Conservation (phyloP, 2,329 filamentous ascomycete genomes). For the Fusarium sublunatum region DNA sequence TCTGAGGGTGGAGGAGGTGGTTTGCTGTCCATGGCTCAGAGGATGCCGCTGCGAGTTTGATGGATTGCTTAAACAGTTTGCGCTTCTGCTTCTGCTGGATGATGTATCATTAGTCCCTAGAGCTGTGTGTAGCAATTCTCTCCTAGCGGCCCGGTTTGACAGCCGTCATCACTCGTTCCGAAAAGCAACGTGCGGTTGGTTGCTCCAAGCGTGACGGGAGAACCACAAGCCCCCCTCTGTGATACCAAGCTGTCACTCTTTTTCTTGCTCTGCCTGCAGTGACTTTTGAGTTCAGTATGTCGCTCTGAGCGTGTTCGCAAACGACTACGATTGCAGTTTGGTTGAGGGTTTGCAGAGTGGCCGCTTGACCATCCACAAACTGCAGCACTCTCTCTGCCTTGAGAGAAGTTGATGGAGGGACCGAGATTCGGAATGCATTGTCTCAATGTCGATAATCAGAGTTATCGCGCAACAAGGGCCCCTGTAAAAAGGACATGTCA, state of each 20-base stretch:
- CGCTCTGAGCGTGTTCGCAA: background rate
- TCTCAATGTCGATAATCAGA: background rate
- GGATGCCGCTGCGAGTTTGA: background rate
- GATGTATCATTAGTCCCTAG: constrained; percentile 2
- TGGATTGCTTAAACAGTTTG: constrained; percentile 16
- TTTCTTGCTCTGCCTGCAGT: constrained; percentile 14
- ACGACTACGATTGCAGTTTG: background rate
- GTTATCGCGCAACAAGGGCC: background rate
- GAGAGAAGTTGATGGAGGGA: background rate
- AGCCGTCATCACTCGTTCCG: constrained; percentile 39
- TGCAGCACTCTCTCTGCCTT: background rate
- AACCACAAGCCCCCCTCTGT: constrained; percentile 33
- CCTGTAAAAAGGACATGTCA: background rate
- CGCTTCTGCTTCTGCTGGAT: constrained; percentile 16
- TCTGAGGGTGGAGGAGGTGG: background rate
- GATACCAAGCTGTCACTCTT: constrained; percentile 28
- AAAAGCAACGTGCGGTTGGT: constrained; percentile 36
- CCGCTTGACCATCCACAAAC: constrained; percentile 10
- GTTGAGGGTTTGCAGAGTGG: constrained; percentile 6
- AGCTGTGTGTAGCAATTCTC: constrained; percentile 32
- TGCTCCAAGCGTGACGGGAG: constrained; percentile 30
- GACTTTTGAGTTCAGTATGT: constrained; percentile 17
- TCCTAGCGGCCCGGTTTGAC: constrained; percentile 31
- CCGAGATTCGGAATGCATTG: background rate
- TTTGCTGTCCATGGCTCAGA: constrained; percentile 13